Evolutionary conservation across 306 rosid genomes (phyloP).

Genomic region (Heteromeles arbutifolia): DNA sequence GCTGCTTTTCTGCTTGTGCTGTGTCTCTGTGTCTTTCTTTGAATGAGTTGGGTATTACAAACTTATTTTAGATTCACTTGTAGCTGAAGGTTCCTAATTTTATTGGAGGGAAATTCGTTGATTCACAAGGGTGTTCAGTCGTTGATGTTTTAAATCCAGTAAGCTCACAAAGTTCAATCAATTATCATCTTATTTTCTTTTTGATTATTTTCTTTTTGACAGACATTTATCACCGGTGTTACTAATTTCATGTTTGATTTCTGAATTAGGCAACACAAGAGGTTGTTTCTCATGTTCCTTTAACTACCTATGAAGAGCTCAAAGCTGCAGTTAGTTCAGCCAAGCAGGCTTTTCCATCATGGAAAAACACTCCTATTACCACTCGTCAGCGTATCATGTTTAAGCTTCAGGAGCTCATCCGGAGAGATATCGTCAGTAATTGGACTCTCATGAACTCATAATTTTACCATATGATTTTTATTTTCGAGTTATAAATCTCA

Average conservation of each 20-base stretch:
- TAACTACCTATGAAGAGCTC: conserved; percentile 61
- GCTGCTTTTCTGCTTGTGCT: conserved; percentile 1
- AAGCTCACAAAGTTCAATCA: conserved; percentile 24
- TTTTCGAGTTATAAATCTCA: conserved; percentile 2
- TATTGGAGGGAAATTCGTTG: conserved; percentile 54
- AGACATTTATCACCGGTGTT: conserved; percentile 6
- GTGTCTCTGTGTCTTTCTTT: conserved; percentile 5
- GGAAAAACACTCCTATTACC: conserved; percentile 56
- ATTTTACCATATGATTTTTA: not conserved
- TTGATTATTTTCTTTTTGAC: conserved; percentile 3
- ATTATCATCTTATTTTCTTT: conserved; percentile 3
- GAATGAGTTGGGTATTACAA: conserved; percentile 7
- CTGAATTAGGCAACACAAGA: conserved; percentile 69
- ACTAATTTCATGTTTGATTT: conserved; percentile 18
- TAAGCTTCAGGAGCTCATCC: conserved; percentile 67
- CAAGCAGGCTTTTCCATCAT: conserved; percentile 60
- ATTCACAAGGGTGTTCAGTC: conserved; percentile 40
- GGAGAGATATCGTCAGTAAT: conserved; percentile 58
- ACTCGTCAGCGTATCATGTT: conserved; percentile 62
- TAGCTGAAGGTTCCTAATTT: conserved; percentile 66
- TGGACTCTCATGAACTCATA: not conserved
- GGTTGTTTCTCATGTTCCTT: conserved; percentile 66
- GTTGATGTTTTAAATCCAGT: conserved; percentile 62
- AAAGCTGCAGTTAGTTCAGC: conserved; percentile 72
- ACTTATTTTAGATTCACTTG: conserved; percentile 32